phyloP scores from a whole-genome alignment of 805 yeast genomes.

The Sugiyamaella americana region DNA sequence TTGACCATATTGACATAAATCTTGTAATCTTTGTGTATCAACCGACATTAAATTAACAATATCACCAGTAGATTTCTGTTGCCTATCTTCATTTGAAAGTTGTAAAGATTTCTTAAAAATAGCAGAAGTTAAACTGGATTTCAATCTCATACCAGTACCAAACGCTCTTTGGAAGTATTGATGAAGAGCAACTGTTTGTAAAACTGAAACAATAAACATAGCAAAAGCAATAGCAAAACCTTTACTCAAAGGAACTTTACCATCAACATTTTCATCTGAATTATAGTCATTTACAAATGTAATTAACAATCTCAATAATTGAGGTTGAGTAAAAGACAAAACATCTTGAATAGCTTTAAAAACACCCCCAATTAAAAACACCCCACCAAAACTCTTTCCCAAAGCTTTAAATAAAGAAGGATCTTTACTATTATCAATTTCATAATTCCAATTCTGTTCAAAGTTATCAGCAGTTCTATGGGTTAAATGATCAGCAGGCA shows the following conservation, averaged over 20 bases:
- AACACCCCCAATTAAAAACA: conserved; percentile 62
- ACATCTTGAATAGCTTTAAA: conserved; percentile 71
- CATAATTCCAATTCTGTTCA: conserved; percentile 53
- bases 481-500: conserved; percentile 65
- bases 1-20: conserved; percentile 67
- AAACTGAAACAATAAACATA: conserved; percentile 56
- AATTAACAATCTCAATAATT: conserved; percentile 62
- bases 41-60: conserved; percentile 72
- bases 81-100: conserved; percentile 48
- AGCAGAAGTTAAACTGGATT: conserved; percentile 60
- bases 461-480: conserved; percentile 47
- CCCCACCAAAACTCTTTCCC: conserved; percentile 63
- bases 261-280: conserved; percentile 14
- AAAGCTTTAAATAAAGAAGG: conserved; percentile 56
- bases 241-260: conserved; percentile 38
- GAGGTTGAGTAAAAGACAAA: conserved; percentile 86
- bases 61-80: conserved; percentile 67
- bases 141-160: conserved; percentile 58
- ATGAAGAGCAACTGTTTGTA: conserved; percentile 59
- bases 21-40: conserved; percentile 63
- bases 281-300: conserved; percentile 48
- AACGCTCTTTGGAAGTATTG: conserved; percentile 51
- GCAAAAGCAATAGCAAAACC: conserved; percentile 59
- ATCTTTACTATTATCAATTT: conserved; percentile 35
- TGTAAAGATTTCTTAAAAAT: conserved; percentile 60